Percentiles rank a stretch among this genome's conserved stretches.
These are phyloP conservation scores for Neltuma alba DNA, from an alignment of 306 rosid genomes.

Conservation along the genomic window DNA sequence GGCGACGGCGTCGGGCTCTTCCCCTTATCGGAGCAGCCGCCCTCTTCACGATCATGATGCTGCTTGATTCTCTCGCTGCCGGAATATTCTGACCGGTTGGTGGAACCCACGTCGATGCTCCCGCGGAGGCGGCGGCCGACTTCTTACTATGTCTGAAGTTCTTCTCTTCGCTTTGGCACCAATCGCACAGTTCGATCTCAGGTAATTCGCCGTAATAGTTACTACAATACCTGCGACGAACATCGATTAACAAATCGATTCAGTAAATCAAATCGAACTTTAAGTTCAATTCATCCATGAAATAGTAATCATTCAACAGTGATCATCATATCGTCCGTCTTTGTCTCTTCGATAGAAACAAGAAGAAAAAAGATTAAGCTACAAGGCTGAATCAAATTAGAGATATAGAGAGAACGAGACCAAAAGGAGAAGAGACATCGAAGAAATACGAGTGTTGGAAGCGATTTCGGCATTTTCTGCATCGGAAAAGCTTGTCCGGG, in stretches of 20 bases:
- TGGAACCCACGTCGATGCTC: conserved; percentile 15
- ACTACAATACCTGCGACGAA: conserved; percentile 68
- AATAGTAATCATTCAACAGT: neutral
- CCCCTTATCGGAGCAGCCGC: conserved; percentile 46
- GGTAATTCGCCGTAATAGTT: conserved; percentile 68
- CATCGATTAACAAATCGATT: neutral
- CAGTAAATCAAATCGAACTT: neutral
- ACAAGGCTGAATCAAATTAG: neutral
- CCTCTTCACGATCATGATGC: conserved; percentile 59
- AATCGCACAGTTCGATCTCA: conserved; percentile 75
- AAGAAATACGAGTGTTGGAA: conserved; percentile 84
- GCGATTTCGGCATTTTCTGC: conserved; percentile 82
- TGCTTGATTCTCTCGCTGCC: conserved; percentile 74
- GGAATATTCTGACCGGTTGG: conserved; percentile 60
- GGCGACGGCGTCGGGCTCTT: conserved; percentile 66
- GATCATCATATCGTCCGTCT: neutral
- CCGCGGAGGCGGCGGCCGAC: conserved; percentile 1
- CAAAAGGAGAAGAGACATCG: neutral
- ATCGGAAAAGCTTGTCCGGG: conserved; percentile 92
- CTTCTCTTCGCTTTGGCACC: conserved; percentile 81
- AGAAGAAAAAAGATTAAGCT: neutral
- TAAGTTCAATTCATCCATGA: conserved; percentile 14
- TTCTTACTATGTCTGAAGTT: conserved; percentile 51
- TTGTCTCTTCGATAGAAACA: neutral
- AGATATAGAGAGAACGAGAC: conserved; percentile 12